Conservation (phyloP, 768 basidiomycete species). For the Tubosaeta sp. region DNA sequence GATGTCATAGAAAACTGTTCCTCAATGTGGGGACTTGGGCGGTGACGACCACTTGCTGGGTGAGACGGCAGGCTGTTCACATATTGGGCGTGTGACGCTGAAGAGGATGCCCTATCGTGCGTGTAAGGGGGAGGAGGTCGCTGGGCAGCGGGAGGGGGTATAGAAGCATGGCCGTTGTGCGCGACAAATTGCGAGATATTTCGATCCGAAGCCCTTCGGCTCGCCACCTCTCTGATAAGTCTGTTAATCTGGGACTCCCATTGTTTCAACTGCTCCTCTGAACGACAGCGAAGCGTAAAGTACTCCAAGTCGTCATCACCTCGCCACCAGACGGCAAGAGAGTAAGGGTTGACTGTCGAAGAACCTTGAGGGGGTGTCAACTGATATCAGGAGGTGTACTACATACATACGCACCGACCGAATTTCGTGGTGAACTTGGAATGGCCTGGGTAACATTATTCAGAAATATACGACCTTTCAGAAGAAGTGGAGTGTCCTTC, state of each 20-base stretch:
- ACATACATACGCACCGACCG: constrained; percentile 49
- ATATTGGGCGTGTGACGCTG: constrained; percentile 28
- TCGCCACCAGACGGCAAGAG: constrained; percentile 91
- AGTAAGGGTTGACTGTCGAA: constrained; percentile 55
- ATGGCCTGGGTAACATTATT: constrained; percentile 89
- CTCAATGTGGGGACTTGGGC: constrained; percentile 37
- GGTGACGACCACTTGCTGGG: constrained; percentile 34
- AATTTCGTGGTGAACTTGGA: constrained; percentile 52
- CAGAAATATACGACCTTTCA: constrained; percentile 96
- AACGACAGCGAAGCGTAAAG: constrained; percentile 90
- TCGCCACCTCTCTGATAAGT: constrained; percentile 75
- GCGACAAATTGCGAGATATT: constrained; percentile 48
- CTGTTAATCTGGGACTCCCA: constrained; percentile 92
- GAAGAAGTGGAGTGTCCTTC: constrained; percentile 74
- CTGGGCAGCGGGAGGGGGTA: constrained; percentile 34
- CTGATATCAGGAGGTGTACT: not conserved
- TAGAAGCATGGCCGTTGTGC: constrained; percentile 39
- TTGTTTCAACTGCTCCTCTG: constrained; percentile 86
- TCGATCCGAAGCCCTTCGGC: constrained; percentile 64
- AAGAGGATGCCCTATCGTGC: constrained; percentile 36
- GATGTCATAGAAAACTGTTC: constrained; percentile 33
- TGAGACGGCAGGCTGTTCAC: constrained; percentile 30
- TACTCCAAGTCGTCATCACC: constrained; percentile 91
- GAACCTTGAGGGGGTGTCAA: constrained; percentile 34
- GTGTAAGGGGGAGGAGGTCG: constrained; percentile 33